phyloP scores from a whole-genome alignment of 225 moss, liverwort and hornwort species.

The Asterella californica region DNA sequence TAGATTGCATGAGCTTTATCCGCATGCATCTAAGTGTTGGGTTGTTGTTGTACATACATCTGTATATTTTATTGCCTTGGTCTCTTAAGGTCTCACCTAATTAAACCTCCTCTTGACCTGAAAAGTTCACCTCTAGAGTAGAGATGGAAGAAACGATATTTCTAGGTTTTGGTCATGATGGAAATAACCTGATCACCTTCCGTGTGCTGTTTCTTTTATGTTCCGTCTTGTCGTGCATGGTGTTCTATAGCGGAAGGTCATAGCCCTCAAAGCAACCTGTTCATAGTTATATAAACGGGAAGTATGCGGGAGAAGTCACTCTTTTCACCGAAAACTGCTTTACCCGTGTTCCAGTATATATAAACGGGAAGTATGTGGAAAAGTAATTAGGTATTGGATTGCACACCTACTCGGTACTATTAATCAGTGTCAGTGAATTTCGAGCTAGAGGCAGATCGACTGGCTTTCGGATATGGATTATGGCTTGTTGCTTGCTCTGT shows the following conservation, averaged over 20 bases:
- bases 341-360: too few species aligned
- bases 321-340: too few species aligned
- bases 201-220: not conserved
- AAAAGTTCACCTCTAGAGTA: not conserved
- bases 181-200: not conserved
- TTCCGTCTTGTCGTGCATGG: not conserved
- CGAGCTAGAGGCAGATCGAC: too few species aligned
- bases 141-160: not conserved
- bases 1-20: constrained; percentile 2
- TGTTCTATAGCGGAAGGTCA: not conserved
- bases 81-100: not conserved
- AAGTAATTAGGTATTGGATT: not conserved
- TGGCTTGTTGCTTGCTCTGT: too few species aligned
- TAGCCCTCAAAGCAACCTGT: not conserved
- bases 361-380: not conserved
- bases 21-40: constrained; percentile 13
- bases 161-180: not conserved
- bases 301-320: too few species aligned
- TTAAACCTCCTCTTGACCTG: not conserved
- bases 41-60: constrained; percentile 14
- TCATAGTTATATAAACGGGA: not conserved
- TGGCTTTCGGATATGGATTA: not conserved
- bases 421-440: too few species aligned
- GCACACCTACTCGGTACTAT: too few species aligned
- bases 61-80: constrained; percentile 17